Base-by-base conservation (phyloP, 495 filamentous ascomycete species). In the Ascodesmis nigricans region DNA sequence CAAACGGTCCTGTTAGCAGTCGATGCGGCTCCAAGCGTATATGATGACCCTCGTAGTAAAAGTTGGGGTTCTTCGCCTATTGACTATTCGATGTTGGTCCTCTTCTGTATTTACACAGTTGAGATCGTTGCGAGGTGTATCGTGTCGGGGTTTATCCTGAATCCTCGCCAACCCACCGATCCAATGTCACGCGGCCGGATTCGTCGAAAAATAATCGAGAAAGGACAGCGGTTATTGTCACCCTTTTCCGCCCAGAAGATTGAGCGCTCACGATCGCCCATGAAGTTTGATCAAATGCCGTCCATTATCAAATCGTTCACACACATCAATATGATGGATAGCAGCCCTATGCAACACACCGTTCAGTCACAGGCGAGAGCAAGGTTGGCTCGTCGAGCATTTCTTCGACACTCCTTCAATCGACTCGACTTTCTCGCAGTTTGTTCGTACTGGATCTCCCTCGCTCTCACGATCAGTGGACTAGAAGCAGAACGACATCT, bases 391-490 rank as follows among this genome's bases (percentile, higher is more conserved):
- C 72, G 82, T 38, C 72, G 87, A 36, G 87, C 87, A 3, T 95
- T 92, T 53, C 62, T 99, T 32, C 72, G 87, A 19, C 87, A 99
- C 48, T 76, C 75, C 6, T 95, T 95, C 59, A 95, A 93, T 53
- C 69, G 87, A 36, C 63, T 95, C 2, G 87, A 99, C 54, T 93
- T 95, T 57, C 58, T 99, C 21, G 90, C 87, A 3, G 74, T 99
- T n/a, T 63, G 84, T n/a, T 73, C 83, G 4, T 95, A 77, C 54
- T 99, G 87, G 87, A 71, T 91, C 29, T 70, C 78, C 0, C 83
- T 92, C 44, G 53, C 69, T 21, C 62, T 97, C 31, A 63, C 69
- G 15, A 42, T 80, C 13, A 61, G 62, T 13, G 73, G 69, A 5
- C 46, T 82, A 13, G 79, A 93, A 46, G 57, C 55, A 33, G 39